Evolutionary conservation across 2,329 filamentous ascomycete genomes (phyloP).

Genomic region (Trichoderma polysporum): DNA sequence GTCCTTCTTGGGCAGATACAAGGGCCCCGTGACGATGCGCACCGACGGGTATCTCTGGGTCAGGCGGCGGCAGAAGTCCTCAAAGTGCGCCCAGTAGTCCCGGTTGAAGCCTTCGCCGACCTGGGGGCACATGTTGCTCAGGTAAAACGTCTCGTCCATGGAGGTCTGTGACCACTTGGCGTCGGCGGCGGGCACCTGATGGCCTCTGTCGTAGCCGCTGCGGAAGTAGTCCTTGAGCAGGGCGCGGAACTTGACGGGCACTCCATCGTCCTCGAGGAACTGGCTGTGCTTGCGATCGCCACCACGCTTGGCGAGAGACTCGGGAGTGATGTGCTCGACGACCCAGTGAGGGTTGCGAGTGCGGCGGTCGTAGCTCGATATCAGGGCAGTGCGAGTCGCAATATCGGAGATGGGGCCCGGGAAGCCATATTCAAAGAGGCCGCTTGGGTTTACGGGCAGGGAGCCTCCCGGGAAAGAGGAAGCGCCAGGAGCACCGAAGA

Average conservation of each 20-base stretch:
- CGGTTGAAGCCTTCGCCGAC: constrained; percentile 98
- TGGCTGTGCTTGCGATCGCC: constrained; percentile 81
- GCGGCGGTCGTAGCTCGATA: constrained; percentile 87
- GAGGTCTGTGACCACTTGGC: constrained; percentile 92
- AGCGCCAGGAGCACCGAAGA: constrained; percentile 40
- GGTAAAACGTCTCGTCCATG: constrained; percentile 92
- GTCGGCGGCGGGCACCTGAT: constrained; percentile 96
- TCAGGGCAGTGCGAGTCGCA: constrained; percentile 70
- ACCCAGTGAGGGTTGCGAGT: constrained; percentile 93
- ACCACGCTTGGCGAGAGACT: constrained; percentile 70
- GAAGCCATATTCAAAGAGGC: constrained; percentile 84
- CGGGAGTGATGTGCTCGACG: constrained; percentile 91
- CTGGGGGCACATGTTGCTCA: constrained; percentile 97
- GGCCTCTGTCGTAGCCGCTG: constrained; percentile 90
- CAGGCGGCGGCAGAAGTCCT: constrained; percentile 90
- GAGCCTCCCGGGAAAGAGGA: constrained; percentile 32
- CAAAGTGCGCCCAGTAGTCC: constrained; percentile 99
- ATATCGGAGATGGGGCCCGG: constrained; percentile 87
- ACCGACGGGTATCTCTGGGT: constrained; percentile 81
- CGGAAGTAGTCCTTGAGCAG: constrained; percentile 92
- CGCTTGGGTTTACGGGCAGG: constrained; percentile 67
- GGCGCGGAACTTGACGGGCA: constrained; percentile 86
- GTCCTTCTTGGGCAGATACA: constrained; percentile 87
- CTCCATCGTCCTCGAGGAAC: constrained; percentile 77
- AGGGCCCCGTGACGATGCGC: constrained; percentile 85